These are phyloP conservation scores for Cucurbita maxima DNA, from an alignment of 306 rosid genomes.

Conservation along the genomic window DNA sequence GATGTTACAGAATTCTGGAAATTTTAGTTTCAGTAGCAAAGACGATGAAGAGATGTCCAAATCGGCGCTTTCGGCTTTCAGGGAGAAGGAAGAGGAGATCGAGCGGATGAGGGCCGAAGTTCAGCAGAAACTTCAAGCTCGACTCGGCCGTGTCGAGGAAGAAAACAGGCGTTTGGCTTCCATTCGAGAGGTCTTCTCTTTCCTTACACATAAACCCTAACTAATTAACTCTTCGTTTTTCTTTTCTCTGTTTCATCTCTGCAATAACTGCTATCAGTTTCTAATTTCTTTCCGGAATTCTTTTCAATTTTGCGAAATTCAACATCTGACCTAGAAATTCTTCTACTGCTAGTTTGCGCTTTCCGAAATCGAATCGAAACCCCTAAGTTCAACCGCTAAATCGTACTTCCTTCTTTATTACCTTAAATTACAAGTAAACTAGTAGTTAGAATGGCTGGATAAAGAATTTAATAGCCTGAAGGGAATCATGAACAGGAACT, in stretches of 20 bases:
- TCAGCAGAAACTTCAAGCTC: slow-evolving; percentile 65
- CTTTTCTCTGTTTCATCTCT: background rate
- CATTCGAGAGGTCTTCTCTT: slow-evolving; percentile 58
- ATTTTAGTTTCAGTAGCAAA: slow-evolving; percentile 78
- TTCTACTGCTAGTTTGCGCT: background rate
- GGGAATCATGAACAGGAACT: slow-evolving; percentile 45
- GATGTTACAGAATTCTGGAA: slow-evolving; percentile 57
- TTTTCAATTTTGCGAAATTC: background rate
- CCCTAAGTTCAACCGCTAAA: background rate
- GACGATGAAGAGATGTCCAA: slow-evolving; percentile 93
- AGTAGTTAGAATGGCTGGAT: background rate
- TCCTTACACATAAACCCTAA: background rate
- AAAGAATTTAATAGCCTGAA: background rate
- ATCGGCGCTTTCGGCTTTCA: slow-evolving; percentile 75
- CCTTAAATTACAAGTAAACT: background rate
- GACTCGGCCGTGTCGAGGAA: slow-evolving; percentile 83
- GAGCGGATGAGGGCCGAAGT: slow-evolving; percentile 80
- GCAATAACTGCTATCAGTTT: background rate
- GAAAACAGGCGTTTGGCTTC: slow-evolving; percentile 80
- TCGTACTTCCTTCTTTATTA: too few species aligned
- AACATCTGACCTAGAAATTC: background rate
- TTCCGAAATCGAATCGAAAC: background rate
- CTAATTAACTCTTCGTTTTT: background rate
- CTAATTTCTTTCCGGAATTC: background rate
- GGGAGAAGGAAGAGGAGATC: slow-evolving; percentile 90